These are phyloP conservation scores for Lentinus tigrinus DNA, from an alignment of 768 basidiomycete genomes.

Conservation along the genomic window DNA sequence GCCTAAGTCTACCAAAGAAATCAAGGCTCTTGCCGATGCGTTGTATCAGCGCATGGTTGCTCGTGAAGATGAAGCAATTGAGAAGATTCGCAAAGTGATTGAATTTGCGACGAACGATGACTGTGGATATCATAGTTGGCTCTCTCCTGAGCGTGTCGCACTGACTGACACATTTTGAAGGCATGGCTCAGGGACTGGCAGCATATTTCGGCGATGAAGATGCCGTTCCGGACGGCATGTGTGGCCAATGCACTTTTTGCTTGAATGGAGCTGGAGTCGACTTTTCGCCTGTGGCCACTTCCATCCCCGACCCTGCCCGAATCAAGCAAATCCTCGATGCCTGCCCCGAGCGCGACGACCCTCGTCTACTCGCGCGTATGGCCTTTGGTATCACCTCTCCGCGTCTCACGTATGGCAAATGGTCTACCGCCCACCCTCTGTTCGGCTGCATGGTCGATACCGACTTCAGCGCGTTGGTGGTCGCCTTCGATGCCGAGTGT, in stretches of 20 bases:
- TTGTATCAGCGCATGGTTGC: slow-evolving; percentile 38
- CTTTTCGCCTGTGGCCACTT: slow-evolving; percentile 27
- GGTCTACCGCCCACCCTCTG: slow-evolving; percentile 39
- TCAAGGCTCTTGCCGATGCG: slow-evolving; percentile 32
- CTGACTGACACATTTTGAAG: slow-evolving; percentile 23
- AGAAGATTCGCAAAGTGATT: slow-evolving; percentile 39
- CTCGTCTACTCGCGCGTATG: slow-evolving; percentile 48
- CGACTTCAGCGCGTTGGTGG: slow-evolving; percentile 40
- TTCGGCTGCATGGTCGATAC: slow-evolving; percentile 43
- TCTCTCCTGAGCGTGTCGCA: background rate
- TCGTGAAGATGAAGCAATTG: slow-evolving; percentile 42
- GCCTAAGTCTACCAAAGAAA: slow-evolving; percentile 31
- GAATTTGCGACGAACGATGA: slow-evolving; percentile 36
- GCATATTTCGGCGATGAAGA: slow-evolving; percentile 44
- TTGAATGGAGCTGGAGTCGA: slow-evolving; percentile 32
- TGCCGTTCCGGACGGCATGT: slow-evolving; percentile 40
- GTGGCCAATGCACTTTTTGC: slow-evolving; percentile 46
- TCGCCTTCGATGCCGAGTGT: slow-evolving; percentile 42
- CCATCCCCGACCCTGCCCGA: slow-evolving; percentile 28
- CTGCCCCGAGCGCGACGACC: slow-evolving; percentile 48
- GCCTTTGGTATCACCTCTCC: slow-evolving; percentile 51
- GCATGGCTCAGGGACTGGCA: slow-evolving; percentile 42
- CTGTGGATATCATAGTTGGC: slow-evolving; percentile 28
- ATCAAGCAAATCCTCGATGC: slow-evolving; percentile 38
- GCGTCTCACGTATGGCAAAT: slow-evolving; percentile 41